Percentiles rank a stretch among this genome's conserved stretches.
Conservation (phyloP, 2,329 filamentous ascomycete species). For the Talaromyces funiculosus region DNA sequence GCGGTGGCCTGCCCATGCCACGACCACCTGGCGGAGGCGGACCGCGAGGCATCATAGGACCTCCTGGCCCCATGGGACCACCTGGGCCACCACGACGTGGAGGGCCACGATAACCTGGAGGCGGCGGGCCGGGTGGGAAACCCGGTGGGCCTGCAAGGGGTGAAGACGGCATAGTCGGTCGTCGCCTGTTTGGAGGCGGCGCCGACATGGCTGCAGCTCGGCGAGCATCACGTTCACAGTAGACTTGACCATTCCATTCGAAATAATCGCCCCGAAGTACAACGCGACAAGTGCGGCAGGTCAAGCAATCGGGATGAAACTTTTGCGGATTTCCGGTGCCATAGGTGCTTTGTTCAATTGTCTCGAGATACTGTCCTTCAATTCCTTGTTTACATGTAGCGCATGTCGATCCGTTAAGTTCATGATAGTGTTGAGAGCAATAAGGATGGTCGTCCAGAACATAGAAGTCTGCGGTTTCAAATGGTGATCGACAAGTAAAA, state of each 20-base stretch:
- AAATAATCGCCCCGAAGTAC: conserved; percentile 82
- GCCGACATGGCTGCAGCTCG: conserved; percentile 42
- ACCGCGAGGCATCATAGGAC: conserved; percentile 13
- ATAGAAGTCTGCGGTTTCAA: conserved; percentile 86
- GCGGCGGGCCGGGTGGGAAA: conserved; percentile 20
- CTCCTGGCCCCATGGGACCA: conserved; percentile 15
- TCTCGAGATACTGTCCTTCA: conserved; percentile 89
- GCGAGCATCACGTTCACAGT: conserved; percentile 82
- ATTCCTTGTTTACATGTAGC: conserved; percentile 75
- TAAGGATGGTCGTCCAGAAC: conserved; percentile 82
- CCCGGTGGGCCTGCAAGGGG: conserved; percentile 26
- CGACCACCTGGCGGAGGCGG: conserved; percentile 20
- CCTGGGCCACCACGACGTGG: conserved; percentile 24
- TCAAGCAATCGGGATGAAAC: conserved; percentile 82
- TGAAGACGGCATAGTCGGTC: conserved; percentile 30
- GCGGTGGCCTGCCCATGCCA: conserved; percentile 18
- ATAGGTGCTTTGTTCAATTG: conserved; percentile 45
- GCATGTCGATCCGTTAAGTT: conserved; percentile 82
- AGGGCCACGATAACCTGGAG: conserved; percentile 15
- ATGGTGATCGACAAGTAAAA: conserved; percentile 72
- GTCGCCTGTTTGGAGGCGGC: conserved; percentile 28
- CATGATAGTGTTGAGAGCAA: conserved; percentile 88
- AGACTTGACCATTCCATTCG: conserved; percentile 72
- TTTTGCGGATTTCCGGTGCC: conserved; percentile 47
- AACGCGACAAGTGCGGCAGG: conserved; percentile 66